Conservation (phyloP, 352 stramenopile species). For the Pythium pectinolyticum region DNA sequence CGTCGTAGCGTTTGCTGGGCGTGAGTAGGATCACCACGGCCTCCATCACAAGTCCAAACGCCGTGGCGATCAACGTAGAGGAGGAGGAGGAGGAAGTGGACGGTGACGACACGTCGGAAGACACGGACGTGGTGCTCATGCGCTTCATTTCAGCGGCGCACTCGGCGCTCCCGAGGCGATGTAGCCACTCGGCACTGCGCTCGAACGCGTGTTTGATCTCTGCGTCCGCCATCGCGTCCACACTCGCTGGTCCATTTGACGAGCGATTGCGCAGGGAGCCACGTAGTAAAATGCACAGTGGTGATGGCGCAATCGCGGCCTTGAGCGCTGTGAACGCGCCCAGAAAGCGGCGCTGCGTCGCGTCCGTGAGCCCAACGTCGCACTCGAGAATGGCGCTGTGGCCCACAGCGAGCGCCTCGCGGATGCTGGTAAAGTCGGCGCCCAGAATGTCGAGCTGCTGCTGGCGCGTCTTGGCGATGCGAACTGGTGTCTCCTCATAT, state of each 20-base stretch:
- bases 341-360: constrained; percentile 56
- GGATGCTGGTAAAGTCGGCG: constrained; percentile 23
- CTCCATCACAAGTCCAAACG: constrained; percentile 76
- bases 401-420: constrained; percentile 41
- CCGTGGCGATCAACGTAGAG: constrained; percentile 1
- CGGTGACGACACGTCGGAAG: too few relatives aligned
- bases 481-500: not conserved
- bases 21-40: constrained; percentile 78
- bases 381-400: constrained; percentile 73
- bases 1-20: constrained; percentile 60
- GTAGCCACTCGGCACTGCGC: constrained; percentile 31
- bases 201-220: constrained; percentile 56
- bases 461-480: constrained; percentile 1
- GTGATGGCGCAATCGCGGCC: constrained; percentile 54
- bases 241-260: not conserved
- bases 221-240: not conserved
- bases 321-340: constrained; percentile 66
- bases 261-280: constrained; percentile 54
- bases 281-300: constrained; percentile 63
- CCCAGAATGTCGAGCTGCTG: constrained; percentile 30
- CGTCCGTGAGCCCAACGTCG: constrained; percentile 71
- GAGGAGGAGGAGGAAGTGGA: too few relatives aligned
- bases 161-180: constrained; percentile 22
- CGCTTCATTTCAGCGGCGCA: constrained; percentile 32
- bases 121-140: constrained; percentile 15